Percentiles rank a stretch among this genome's conserved stretches.
Evolutionary conservation across 495 filamentous ascomycete genomes (phyloP).

Genomic region (Xylaria acuta): DNA sequence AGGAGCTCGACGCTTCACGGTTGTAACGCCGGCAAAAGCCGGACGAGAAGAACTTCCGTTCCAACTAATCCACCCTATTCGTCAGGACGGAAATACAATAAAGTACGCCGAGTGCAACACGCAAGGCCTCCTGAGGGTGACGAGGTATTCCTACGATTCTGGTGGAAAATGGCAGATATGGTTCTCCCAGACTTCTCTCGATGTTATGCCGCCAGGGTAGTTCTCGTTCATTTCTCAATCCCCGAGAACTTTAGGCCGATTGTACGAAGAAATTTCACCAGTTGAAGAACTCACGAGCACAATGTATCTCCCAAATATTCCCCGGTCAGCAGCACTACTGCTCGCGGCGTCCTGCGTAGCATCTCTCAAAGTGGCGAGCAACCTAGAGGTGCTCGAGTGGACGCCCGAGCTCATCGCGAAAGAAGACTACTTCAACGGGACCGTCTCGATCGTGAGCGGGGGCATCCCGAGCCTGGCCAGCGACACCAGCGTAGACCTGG

Average conservation of each 20-base stretch:
- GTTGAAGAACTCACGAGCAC: neutral
- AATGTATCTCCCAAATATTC: neutral
- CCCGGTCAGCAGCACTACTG: neutral
- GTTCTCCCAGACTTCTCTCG: neutral
- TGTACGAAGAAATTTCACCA: neutral
- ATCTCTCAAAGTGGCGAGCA: conserved; percentile 39
- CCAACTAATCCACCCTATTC: neutral
- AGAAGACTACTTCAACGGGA: conserved; percentile 39
- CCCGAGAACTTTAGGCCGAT: neutral
- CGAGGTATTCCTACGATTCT: neutral
- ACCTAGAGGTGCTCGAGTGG: conserved; percentile 39
- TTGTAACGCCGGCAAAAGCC: conserved; percentile 7
- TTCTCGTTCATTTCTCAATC: too few species aligned
- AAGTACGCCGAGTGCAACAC: neutral
- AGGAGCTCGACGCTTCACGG: neutral
- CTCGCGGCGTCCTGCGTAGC: neutral
- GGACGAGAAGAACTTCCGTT: neutral
- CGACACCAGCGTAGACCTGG: conserved; percentile 36
- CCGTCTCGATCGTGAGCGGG: conserved; percentile 36
- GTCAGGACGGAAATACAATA: neutral
- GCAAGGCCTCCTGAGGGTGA: neutral
- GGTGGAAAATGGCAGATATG: neutral
- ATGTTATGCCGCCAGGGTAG: neutral
- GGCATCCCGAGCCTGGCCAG: conserved; percentile 42
- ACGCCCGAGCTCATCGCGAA: conserved; percentile 42